phyloP scores from a whole-genome alignment of 169 alveolate genomes.

The Theileria parva region DNA sequence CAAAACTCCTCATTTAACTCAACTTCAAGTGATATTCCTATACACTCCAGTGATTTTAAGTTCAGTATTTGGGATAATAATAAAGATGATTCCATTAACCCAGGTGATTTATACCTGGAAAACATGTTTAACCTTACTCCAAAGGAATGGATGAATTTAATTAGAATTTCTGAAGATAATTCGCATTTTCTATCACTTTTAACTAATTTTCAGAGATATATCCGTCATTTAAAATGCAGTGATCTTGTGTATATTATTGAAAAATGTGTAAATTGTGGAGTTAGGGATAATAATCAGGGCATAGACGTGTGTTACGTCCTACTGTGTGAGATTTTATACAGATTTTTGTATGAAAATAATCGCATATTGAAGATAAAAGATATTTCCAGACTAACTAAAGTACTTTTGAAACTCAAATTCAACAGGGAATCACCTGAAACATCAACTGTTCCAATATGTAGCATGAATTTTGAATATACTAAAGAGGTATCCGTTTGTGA shows the following conservation, averaged over 20 bases:
- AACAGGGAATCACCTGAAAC: constrained; percentile 4
- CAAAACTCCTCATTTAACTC: too few relatives aligned
- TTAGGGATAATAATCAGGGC: constrained; percentile 46
- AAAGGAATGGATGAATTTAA: constrained; percentile 3
- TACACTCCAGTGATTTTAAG: too few relatives aligned
- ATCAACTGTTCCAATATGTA: constrained; percentile 48
- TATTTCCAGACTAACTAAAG: constrained; percentile 13
- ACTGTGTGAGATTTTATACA: constrained; percentile 36
- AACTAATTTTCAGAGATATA: constrained; percentile 40
- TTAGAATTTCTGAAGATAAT: constrained; percentile 11
- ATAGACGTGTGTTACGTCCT: constrained; percentile 27
- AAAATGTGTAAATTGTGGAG: not conserved
- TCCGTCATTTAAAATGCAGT: constrained; percentile 14
- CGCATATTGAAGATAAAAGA: constrained; percentile 27
- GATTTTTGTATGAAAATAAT: constrained; percentile 6
- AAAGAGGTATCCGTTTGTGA: not conserved
- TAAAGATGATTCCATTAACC: too few relatives aligned
- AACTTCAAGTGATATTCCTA: too few relatives aligned
- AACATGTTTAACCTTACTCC: not conserved
- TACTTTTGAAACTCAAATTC: constrained; percentile 24
- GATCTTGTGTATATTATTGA: constrained; percentile 47
- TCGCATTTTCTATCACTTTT: constrained; percentile 10
- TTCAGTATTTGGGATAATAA: too few relatives aligned
- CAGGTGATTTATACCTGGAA: constrained; percentile 12
- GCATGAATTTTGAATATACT: not conserved